These are phyloP conservation scores for Arthonia radiata DNA, from an alignment of 495 filamentous ascomycete species.

Conservation along the genomic window DNA sequence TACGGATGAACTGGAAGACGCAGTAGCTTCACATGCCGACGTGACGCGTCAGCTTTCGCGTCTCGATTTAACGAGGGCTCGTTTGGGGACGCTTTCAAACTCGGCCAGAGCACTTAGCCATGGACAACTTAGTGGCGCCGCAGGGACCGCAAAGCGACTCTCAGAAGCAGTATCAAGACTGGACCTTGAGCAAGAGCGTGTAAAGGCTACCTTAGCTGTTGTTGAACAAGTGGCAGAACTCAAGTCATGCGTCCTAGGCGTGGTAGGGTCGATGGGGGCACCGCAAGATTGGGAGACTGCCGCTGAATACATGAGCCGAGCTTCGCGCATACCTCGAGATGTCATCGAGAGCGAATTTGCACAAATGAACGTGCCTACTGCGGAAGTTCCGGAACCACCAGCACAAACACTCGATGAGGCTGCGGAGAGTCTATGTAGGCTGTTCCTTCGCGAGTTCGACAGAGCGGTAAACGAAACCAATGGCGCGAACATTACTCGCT, in stretches of 20 bases:
- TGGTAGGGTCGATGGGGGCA: constrained; percentile 85
- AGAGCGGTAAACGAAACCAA: constrained; percentile 69
- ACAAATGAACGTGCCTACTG: constrained; percentile 74
- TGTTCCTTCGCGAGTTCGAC: constrained; percentile 89
- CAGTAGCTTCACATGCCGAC: constrained; percentile 59
- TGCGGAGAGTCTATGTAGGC: constrained; percentile 58
- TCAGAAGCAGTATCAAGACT: constrained; percentile 63
- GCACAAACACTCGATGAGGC: constrained; percentile 68
- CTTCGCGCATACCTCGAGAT: constrained; percentile 48
- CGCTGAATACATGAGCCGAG: constrained; percentile 64
- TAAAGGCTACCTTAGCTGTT: constrained; percentile 70
- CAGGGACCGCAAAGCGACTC: constrained; percentile 66
- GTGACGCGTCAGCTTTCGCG: constrained; percentile 59
- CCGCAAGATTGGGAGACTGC: constrained; percentile 97
- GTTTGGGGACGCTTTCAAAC: constrained; percentile 69
- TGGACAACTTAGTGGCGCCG: constrained; percentile 63
- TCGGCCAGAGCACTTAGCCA: constrained; percentile 63
- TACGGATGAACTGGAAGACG: constrained; percentile 44
- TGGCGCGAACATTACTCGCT: constrained; percentile 69
- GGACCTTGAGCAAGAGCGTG: constrained; percentile 71
- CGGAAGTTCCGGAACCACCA: constrained; percentile 82
- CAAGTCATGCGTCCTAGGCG: constrained; percentile 86
- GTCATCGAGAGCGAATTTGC: constrained; percentile 76
- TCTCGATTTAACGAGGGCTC: constrained; percentile 73
- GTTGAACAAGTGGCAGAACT: constrained; percentile 93